A percentile compares a stretch with the other conserved stretches of the same genome.
Evolutionary conservation across 225 moss, liverwort and hornwort genomes (phyloP).

Genomic region (Ulota crispa): DNA sequence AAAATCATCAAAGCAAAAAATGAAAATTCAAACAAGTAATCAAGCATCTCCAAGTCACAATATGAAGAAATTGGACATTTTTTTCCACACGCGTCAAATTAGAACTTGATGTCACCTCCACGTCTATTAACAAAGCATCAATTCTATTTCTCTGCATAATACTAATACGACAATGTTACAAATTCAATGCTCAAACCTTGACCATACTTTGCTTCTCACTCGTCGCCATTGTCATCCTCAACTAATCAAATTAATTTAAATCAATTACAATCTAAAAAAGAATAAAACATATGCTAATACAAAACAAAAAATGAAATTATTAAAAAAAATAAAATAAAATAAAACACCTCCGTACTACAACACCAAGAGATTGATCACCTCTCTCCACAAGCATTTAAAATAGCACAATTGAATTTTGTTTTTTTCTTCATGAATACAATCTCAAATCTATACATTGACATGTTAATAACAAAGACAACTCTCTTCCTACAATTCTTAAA

Average conservation of each 20-base stretch:
- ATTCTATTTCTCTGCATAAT: not conserved
- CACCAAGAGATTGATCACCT: not conserved
- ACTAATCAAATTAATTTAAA: not conserved
- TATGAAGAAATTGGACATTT: not conserved
- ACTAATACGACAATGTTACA: not conserved
- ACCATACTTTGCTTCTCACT: not conserved
- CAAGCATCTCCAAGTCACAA: not conserved
- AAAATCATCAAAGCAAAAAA: not conserved
- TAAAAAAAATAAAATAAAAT: not conserved
- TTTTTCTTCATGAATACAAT: not conserved
- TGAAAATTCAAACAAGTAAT: not conserved
- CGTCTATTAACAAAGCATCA: not conserved
- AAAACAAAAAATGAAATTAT: not conserved
- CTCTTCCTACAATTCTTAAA: not conserved
- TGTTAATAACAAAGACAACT: not conserved
- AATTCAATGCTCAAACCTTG: not conserved
- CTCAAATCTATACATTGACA: slow-evolving; percentile 24
- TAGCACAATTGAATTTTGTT: not conserved
- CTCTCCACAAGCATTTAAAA: not conserved
- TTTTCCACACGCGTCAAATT: not conserved
- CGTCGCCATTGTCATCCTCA: not conserved
- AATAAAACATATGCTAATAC: not conserved
- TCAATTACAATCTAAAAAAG: not conserved
- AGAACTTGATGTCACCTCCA: not conserved
- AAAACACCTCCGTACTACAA: not conserved